Evolutionary conservation across 352 stramenopile species (phyloP).

Genomic region (Globisporangium spiculum): DNA sequence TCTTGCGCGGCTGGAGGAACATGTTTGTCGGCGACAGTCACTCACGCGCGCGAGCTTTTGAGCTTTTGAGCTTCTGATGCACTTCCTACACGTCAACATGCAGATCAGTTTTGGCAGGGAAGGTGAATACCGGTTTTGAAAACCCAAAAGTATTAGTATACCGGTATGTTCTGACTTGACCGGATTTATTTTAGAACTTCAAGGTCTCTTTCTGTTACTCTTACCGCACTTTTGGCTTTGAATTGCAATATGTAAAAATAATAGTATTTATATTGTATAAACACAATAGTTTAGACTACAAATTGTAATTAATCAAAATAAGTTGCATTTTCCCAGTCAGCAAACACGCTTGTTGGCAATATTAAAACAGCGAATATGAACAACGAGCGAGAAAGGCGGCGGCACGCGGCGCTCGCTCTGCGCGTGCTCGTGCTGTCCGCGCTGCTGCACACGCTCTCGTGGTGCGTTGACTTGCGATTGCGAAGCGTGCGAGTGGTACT

Average conservation of each 20-base stretch:
- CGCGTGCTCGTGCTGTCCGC: slow-evolving; percentile 1
- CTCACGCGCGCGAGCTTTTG: neutral
- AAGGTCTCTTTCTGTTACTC: slow-evolving; percentile 2
- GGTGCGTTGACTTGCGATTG: neutral
- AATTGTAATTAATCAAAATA: neutral
- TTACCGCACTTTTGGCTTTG: neutral
- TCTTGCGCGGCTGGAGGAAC: slow-evolving; percentile 67
- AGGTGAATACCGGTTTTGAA: neutral
- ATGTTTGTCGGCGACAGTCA: slow-evolving; percentile 22
- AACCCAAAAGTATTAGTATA: neutral
- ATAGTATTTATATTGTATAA: neutral
- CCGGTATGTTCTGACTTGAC: neutral
- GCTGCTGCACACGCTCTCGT: slow-evolving; percentile 5
- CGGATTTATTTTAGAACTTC: slow-evolving; percentile 7
- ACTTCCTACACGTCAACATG: slow-evolving; percentile 11
- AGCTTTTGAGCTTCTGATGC: slow-evolving; percentile 1
- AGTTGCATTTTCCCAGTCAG: neutral
- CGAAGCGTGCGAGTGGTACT: neutral
- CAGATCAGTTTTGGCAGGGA: slow-evolving; percentile 6
- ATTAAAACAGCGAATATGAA: slow-evolving; percentile 6
- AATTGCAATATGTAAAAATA: neutral
- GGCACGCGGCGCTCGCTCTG: slow-evolving; percentile 4
- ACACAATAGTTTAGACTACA: too few species aligned
- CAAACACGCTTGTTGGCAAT: neutral
- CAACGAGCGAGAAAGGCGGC: neutral